Percentiles rank a stretch among this genome's conserved stretches.
Conservation (phyloP, 2,329 filamentous ascomycete genomes). For the Beauveria rudraprayagi region DNA sequence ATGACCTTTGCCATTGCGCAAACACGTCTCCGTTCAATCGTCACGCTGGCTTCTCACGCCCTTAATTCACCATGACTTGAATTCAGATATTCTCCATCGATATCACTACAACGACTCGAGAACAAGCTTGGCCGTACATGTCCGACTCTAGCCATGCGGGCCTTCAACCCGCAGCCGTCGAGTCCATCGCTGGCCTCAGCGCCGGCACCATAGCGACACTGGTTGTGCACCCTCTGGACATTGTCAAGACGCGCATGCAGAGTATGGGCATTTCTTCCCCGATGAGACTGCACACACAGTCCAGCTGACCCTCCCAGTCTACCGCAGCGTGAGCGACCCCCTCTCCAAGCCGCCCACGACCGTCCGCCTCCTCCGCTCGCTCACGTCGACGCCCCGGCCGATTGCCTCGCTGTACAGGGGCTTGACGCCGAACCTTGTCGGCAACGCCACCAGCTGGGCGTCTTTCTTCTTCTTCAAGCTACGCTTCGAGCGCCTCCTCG, state of each 20-base stretch:
- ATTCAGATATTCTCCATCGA: too few species aligned
- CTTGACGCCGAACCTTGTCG: slow-evolving; percentile 80
- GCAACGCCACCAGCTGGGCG: slow-evolving; percentile 85
- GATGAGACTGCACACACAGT: neutral
- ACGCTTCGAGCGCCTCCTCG: slow-evolving; percentile 40
- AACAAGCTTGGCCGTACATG: slow-evolving; percentile 31
- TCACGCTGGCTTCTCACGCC: neutral
- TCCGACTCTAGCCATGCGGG: slow-evolving; percentile 43
- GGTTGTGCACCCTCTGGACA: slow-evolving; percentile 83
- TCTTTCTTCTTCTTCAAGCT: slow-evolving; percentile 80
- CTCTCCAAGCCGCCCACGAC: slow-evolving; percentile 36
- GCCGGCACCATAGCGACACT: slow-evolving; percentile 83
- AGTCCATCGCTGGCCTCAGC: slow-evolving; percentile 82
- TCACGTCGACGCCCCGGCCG: slow-evolving; percentile 44
- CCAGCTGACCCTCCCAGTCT: slow-evolving; percentile 30
- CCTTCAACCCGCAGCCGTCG: slow-evolving; percentile 70
- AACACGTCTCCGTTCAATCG: neutral
- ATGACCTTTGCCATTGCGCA: slow-evolving; percentile 1
- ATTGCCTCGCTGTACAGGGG: slow-evolving; percentile 76
- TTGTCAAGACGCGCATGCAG: slow-evolving; percentile 94
- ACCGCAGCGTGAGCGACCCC: slow-evolving; percentile 34
- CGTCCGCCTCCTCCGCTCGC: slow-evolving; percentile 42
- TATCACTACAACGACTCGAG: neutral
- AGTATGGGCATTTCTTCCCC: slow-evolving; percentile 39
- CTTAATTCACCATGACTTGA: slow-evolving; percentile 7